Base-by-base conservation (phyloP, 2,329 filamentous ascomycete species). In the Sporothrix pseudoabietina region DNA sequence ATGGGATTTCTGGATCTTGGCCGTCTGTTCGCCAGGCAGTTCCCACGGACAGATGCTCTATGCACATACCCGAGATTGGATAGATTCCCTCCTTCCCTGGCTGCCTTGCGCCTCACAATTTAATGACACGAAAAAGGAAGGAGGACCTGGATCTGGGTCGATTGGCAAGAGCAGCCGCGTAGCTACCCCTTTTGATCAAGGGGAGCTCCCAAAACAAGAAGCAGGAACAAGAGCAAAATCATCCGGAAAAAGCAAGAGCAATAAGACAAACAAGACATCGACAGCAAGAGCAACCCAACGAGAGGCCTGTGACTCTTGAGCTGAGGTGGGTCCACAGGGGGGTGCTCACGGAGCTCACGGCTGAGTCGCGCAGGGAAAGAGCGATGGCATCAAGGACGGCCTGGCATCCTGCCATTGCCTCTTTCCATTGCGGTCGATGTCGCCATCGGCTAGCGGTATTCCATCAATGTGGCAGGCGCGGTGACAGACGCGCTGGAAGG, bases 361-460 rank as follows among this genome's bases (percentile, higher is more conserved):
- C 39, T 47, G 61, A 19, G 39, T 66, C 41, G 61, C 39, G 41
- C 61, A 30, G 47, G 61, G 39, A 52, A 71, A 44, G 69, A 63
- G 52, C 69, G 57, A 65, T 71, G 57, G 57, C 52, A 54, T 49
- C 69, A 54, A 39, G 19, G 32, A 49, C 47, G n/a, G 66, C 47
- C 47, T 59, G 68, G n/a, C 5, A 41, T 70, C 61, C 16, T 61
- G 69, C 69, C 22, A 49, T 71, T 63, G 69, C 69, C 57, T 47
- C n/a, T 26, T 70, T 35, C 68, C 14, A 35, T 71, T 61, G 39
- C 39, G 12, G 35, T 55, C 54, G 44, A 75, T 75, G 74, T 73
- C 74, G 74, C 74, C 74, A 75, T 75, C 55, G 14, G 14, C 57
- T 44, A 71, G 69, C 74, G 52, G 61, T 5, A 74, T 74, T 69